Percentiles rank a stretch among this genome's conserved stretches.
Conservation (phyloP, 2,329 filamentous ascomycete genomes). For the Colletotrichum tanaceti region DNA sequence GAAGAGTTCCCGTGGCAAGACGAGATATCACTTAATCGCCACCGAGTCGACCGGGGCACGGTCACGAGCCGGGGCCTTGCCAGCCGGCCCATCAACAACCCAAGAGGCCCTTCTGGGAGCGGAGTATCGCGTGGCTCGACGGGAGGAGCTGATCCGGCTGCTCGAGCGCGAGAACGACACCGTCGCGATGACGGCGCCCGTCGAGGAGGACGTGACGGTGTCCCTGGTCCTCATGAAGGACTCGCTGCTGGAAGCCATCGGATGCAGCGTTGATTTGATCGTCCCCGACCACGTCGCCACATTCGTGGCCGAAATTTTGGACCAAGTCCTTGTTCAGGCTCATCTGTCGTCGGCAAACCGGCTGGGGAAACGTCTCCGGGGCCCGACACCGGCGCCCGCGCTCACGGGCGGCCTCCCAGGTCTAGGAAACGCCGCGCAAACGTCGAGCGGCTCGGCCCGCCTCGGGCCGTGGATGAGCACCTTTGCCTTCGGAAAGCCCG, state of each 20-base stretch:
- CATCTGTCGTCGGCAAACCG: neutral
- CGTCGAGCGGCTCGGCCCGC: neutral
- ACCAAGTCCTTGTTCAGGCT: neutral
- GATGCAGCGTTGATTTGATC: neutral
- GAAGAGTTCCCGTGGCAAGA: neutral
- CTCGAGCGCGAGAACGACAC: neutral
- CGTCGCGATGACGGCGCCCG: neutral
- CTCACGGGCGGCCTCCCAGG: no score
- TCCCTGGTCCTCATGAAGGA: neutral
- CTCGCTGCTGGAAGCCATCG: neutral
- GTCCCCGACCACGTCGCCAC: neutral
- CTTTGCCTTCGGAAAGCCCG: neutral
- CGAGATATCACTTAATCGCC: no score
- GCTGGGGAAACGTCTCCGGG: neutral
- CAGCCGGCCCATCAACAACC: neutral
- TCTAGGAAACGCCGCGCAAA: neutral
- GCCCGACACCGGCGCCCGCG: no score
- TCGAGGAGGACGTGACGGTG: neutral
- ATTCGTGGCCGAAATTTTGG: neutral
- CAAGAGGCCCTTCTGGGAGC: neutral
- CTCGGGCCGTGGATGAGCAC: neutral
- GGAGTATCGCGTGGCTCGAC: neutral
- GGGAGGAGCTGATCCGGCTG: neutral
- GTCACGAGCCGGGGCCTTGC: neutral
- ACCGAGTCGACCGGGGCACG: neutral